Evolutionary conservation across 73 alveolate genomes (phyloP).

Genomic region (Effrenium voratum): DNA sequence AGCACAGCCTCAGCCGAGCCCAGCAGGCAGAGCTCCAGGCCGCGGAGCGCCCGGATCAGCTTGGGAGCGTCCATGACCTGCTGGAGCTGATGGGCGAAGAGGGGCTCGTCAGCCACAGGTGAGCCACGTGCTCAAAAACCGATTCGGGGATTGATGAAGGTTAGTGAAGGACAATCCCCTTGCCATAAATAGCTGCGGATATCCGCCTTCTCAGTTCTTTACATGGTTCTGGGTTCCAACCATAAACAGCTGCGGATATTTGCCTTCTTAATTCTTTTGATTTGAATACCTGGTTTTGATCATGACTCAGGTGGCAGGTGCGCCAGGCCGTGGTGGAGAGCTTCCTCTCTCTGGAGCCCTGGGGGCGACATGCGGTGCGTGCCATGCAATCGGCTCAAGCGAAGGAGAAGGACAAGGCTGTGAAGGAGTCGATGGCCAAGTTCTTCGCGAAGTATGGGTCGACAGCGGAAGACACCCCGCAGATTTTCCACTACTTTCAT

Average conservation of each 20-base stretch:
- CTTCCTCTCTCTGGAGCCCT: neutral
- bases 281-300: no score
- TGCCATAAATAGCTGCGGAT: no score
- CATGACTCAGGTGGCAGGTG: conserved; percentile 33
- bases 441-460: neutral
- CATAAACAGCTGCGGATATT: no score
- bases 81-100: conserved; percentile 1
- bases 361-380: neutral
- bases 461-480: neutral
- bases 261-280: no score
- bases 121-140: no score
- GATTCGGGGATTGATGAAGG: no score
- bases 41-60: neutral
- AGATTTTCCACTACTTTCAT: neutral
- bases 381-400: neutral
- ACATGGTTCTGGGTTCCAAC: no score
- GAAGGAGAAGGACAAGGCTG: neutral
- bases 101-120: neutral
- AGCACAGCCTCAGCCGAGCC: neutral
- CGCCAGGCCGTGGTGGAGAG: conserved; percentile 47
- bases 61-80: neutral
- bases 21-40: neutral
- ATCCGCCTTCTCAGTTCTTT: no score
- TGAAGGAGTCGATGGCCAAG: conserved; percentile 18
- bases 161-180: no score